Base-by-base conservation (phyloP, 2,329 filamentous ascomycete genomes). In the Curvularia sp. region DNA sequence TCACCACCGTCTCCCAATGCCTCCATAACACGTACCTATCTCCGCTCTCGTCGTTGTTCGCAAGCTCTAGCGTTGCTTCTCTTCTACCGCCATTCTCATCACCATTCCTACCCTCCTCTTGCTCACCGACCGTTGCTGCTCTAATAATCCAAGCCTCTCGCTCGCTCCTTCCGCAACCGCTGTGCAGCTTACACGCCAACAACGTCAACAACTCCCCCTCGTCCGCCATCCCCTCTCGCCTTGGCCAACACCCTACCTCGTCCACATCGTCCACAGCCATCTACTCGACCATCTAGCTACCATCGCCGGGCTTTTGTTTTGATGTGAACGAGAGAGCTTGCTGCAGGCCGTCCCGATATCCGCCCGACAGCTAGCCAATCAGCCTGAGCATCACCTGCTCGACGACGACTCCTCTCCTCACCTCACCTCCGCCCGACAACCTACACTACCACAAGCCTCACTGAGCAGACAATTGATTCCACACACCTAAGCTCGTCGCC, bases 281-380 rank as follows among this genome's bases (percentile, higher is more conserved):
- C 34, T 34, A 70, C 70, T 68, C 70, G 61, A 64, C 69, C 69
- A 72, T 72, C 73, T 68, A 61, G 60, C 53, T 50, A 36, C 58
- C 55, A 55, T 42, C 64, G 59, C 65, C 55, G 61, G 66, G 58
- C 60, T 9, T 50, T 65, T 69, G 68, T 69, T 71, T 75, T 75
- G 75, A 77, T 74, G 70, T 71, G 64, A 72, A 61, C 47, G 9
- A 38, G 53, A 63, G 62, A 65, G 63, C 59, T 56, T 43, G 63
- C 66, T 74, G 66, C 66, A 67, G 71, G 68, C 67, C 53, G 68
- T 64, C 61, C 64, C 63, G 61, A 70, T 55, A 65, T 55, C 60
- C 48, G 28, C 55, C 64, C 41, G 55, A 65, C 62, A 64, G 62
- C 63, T 58, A 64, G 39, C 39, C 21, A 19, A n/a, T 13, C 19